These are phyloP conservation scores for Fusarium neocosmosporiellum DNA, from an alignment of 2,329 filamentous ascomycete species.

Conservation along the genomic window DNA sequence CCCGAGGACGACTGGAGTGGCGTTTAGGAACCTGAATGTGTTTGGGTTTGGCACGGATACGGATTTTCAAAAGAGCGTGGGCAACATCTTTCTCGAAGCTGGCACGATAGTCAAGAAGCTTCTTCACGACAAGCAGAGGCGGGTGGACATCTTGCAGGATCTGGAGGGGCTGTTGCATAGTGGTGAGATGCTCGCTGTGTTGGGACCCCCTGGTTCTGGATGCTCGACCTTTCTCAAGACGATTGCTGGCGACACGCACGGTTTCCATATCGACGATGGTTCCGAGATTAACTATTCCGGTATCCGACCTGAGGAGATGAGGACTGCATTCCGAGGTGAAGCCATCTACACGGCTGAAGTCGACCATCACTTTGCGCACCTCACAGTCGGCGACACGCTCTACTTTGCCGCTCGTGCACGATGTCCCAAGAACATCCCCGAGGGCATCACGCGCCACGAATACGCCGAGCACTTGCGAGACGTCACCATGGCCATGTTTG, in stretches of 20 bases:
- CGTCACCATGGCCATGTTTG: slow-evolving; percentile 77
- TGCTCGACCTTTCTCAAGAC: slow-evolving; percentile 87
- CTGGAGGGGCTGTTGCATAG: slow-evolving; percentile 73
- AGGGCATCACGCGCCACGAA: slow-evolving; percentile 61
- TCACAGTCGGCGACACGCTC: slow-evolving; percentile 80
- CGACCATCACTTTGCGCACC: slow-evolving; percentile 80
- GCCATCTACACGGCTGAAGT: slow-evolving; percentile 86
- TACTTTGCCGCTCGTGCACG: slow-evolving; percentile 78
- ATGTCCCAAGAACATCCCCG: slow-evolving; percentile 69
- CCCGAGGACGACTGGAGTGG: slow-evolving; percentile 44
- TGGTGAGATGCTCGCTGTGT: slow-evolving; percentile 78
- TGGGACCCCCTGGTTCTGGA: slow-evolving; percentile 75
- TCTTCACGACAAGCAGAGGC: slow-evolving; percentile 57
- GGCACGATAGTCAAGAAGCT: slow-evolving; percentile 28
- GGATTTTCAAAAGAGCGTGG: slow-evolving; percentile 45
- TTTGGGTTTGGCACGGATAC: slow-evolving; percentile 45
- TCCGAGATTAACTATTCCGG: slow-evolving; percentile 81
- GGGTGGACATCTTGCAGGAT: slow-evolving; percentile 72
- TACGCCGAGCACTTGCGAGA: slow-evolving; percentile 72
- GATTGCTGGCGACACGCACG: slow-evolving; percentile 81
- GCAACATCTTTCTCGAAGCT: slow-evolving; percentile 39
- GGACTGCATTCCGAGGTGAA: slow-evolving; percentile 79
- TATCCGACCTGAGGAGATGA: slow-evolving; percentile 76
- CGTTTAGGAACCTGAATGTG: slow-evolving; percentile 42
- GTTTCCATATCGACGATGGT: slow-evolving; percentile 74